Evolutionary conservation across 805 yeast species (phyloP).

Genomic region (Soucietia sequanensis): DNA sequence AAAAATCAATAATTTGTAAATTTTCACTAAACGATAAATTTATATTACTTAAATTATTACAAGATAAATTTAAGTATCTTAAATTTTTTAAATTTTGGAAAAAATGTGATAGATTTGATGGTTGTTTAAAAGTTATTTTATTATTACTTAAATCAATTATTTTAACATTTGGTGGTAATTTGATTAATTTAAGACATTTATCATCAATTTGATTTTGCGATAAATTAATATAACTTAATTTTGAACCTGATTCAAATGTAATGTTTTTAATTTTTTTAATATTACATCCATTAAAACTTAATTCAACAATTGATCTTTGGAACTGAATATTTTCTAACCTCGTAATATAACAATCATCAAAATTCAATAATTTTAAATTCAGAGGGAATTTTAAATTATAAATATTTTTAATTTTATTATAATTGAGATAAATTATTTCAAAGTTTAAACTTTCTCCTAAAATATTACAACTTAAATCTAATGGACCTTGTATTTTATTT

Average conservation of each 20-base stretch:
- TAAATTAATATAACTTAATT: conserved; percentile 10
- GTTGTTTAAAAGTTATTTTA: conserved; percentile 4
- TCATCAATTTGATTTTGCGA: conserved; percentile 10
- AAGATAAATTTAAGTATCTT: conserved; percentile 9
- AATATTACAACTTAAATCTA: conserved; percentile 12
- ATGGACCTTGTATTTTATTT: conserved; percentile 10
- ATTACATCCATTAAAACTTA: conserved; percentile 17
- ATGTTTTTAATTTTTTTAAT: conserved; percentile 9
- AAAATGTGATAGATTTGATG: not conserved
- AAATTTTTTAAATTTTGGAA: conserved; percentile 8
- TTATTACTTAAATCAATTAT: conserved; percentile 10
- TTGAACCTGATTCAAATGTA: conserved; percentile 8
- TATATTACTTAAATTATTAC: conserved; percentile 10
- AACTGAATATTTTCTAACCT: conserved; percentile 7
- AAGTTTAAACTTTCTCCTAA: conserved; percentile 10
- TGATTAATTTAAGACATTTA: conserved; percentile 1
- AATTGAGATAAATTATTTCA: conserved; percentile 14
- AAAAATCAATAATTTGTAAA: conserved; percentile 11
- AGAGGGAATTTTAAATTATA: conserved; percentile 12
- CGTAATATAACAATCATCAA: conserved; percentile 15
- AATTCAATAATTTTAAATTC: conserved; percentile 11
- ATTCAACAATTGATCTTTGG: conserved; percentile 11
- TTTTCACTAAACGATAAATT: conserved; percentile 5
- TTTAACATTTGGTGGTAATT: conserved; percentile 9
- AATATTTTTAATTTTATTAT: conserved; percentile 12